phyloP scores from a whole-genome alignment of 2,329 filamentous ascomycete species.

The Trichocomaceae sp. region DNA sequence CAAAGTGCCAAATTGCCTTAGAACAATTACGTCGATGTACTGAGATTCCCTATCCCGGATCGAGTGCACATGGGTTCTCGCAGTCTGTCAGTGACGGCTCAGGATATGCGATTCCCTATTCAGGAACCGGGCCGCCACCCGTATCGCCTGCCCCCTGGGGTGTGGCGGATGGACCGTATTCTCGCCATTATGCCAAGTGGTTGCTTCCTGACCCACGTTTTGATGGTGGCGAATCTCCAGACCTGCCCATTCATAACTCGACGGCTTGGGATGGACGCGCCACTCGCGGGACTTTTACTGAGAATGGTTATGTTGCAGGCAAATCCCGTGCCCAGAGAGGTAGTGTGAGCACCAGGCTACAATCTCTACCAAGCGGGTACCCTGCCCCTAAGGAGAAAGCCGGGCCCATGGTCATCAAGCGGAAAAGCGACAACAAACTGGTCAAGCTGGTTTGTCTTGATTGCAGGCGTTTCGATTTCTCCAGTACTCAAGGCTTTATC shows the following conservation, averaged over 20 bases:
- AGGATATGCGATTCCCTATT: conserved; percentile 61
- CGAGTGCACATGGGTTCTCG: conserved; percentile 53
- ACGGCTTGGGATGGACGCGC: conserved; percentile 62
- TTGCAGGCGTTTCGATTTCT: conserved; percentile 85
- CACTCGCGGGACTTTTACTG: conserved; percentile 67
- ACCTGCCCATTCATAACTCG: conserved; percentile 30
- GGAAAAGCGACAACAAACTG: conserved; percentile 70
- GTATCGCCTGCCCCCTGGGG: conserved; percentile 82
- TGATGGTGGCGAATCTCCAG: conserved; percentile 54
- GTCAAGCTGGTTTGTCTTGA: conserved; percentile 88
- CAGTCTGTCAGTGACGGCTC: conserved; percentile 66
- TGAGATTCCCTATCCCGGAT: conserved; percentile 80
- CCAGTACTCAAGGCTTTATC: conserved; percentile 97
- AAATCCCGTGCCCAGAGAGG: conserved; percentile 54
- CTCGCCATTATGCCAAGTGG: conserved; percentile 93
- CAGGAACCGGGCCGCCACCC: conserved; percentile 59
- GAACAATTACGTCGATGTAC: conserved; percentile 91
- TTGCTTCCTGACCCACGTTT: conserved; percentile 82
- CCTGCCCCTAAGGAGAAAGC: conserved; percentile 71
- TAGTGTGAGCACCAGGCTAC: conserved; percentile 58
- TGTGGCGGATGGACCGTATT: conserved; percentile 85
- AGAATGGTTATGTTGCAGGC: conserved; percentile 44
- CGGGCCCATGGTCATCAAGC: conserved; percentile 76
- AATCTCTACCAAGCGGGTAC: conserved; percentile 64
- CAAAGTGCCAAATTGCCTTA: conserved; percentile 86